These are phyloP conservation scores for Westerdykella ornata DNA, from an alignment of 2,329 filamentous ascomycete species.

Conservation along the genomic window DNA sequence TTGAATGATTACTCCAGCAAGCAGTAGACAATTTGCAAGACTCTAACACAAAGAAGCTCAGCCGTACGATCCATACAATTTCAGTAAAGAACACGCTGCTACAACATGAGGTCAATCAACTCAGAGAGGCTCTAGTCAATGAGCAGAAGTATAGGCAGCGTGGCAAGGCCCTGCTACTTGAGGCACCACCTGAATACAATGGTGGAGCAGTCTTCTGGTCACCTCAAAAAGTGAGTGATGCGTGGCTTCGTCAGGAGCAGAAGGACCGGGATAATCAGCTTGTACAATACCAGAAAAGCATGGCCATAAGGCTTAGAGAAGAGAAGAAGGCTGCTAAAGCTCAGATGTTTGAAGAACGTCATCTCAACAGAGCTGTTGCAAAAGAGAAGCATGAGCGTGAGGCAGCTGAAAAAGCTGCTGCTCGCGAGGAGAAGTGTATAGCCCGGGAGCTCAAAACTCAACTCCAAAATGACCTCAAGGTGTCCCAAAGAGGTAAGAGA, in stretches of 20 bases:
- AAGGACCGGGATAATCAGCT: not conserved
- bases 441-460: not conserved
- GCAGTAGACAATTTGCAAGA: not conserved
- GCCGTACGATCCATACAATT: not conserved
- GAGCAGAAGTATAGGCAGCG: slow-evolving; percentile 6
- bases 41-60: not conserved
- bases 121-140: not conserved
- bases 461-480: not conserved
- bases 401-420: not conserved
- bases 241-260: not conserved
- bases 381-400: not conserved
- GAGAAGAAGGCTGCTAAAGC: not conserved
- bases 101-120: not conserved
- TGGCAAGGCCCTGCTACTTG: slow-evolving; percentile 3
- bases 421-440: no score
- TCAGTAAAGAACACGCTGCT: not conserved
- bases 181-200: slow-evolving; percentile 6
- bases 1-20: slow-evolving; percentile 1
- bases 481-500: not conserved
- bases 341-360: not conserved
- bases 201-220: slow-evolving; percentile 9
- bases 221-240: not conserved
- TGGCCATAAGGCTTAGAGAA: not conserved
- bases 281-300: not conserved
- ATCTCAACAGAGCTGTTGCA: not conserved